Percentiles rank a stretch among this genome's conserved stretches.
phyloP scores from a whole-genome alignment of 768 basidiomycete species.

The Pisolithus orientalis region DNA sequence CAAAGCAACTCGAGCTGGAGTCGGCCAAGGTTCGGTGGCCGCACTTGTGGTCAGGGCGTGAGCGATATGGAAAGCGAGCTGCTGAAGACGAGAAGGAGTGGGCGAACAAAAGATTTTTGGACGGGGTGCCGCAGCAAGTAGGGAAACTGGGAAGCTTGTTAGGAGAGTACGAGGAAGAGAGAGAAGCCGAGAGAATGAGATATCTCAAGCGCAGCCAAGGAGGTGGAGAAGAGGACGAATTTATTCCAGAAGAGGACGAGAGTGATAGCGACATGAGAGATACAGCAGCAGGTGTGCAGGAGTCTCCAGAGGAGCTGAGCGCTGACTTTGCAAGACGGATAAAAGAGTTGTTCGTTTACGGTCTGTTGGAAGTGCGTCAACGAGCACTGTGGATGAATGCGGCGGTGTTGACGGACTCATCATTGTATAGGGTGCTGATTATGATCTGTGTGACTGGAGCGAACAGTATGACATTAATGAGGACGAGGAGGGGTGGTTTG shows the following conservation, averaged over 20 bases:
- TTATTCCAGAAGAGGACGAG: constrained; percentile 64
- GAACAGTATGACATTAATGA: constrained; percentile 57
- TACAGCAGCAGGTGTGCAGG: constrained; percentile 27
- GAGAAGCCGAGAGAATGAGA: constrained; percentile 59
- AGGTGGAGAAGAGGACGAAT: constrained; percentile 31
- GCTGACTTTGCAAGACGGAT: constrained; percentile 52
- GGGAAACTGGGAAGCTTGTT: constrained; percentile 65
- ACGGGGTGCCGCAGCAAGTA: constrained; percentile 46
- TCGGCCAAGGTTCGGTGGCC: constrained; percentile 59
- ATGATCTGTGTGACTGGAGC: constrained; percentile 70
- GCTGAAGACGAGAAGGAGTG: constrained; percentile 64
- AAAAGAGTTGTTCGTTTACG: constrained; percentile 71
- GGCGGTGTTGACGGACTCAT: constrained; percentile 1
- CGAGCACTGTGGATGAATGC: not conserved
- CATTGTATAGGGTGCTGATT: constrained; percentile 51
- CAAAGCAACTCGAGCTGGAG: constrained; percentile 49
- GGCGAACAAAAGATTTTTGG: constrained; percentile 60
- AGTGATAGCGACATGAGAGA: constrained; percentile 40
- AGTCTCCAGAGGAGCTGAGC: constrained; percentile 45
- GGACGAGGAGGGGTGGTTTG: constrained; percentile 73
- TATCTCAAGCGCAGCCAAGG: constrained; percentile 36
- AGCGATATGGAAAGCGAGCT: constrained; percentile 43
- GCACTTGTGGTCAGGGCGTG: constrained; percentile 55
- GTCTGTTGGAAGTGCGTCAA: constrained; percentile 53
- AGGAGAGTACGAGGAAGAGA: constrained; percentile 71